Conservation (phyloP, 148 eudicot genomes). For the Talinum fruticosum region DNA sequence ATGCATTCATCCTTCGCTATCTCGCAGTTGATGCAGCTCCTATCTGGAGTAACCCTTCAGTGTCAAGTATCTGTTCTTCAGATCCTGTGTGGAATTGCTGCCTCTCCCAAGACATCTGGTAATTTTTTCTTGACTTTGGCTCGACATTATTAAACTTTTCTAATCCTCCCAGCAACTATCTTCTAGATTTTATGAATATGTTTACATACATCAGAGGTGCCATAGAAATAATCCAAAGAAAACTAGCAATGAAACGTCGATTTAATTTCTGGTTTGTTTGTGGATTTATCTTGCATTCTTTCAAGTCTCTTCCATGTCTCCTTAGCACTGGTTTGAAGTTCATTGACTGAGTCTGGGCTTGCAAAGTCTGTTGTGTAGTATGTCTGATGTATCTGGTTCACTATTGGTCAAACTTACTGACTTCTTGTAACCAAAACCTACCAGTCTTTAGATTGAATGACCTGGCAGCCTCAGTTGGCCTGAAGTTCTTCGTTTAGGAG, state of each 20-base stretch:
- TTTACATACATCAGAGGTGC: background rate
- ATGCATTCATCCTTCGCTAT: slow-evolving; percentile 47
- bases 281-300: background rate
- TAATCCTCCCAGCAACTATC: background rate
- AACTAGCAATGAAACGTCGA: background rate
- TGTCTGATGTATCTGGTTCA: background rate
- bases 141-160: background rate
- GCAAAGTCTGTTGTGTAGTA: background rate
- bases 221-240: too few relatives aligned
- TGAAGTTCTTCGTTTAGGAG: background rate
- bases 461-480: background rate
- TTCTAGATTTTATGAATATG: background rate
- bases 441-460: background rate
- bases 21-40: slow-evolving; percentile 34
- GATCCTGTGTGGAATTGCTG: slow-evolving; percentile 56
- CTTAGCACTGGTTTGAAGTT: background rate
- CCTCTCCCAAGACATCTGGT: slow-evolving; percentile 71
- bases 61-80: slow-evolving; percentile 51
- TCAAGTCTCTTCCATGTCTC: background rate
- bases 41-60: slow-evolving; percentile 41
- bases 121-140: slow-evolving; percentile 11
- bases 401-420: background rate
- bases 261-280: background rate
- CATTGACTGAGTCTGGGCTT: background rate
- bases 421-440: background rate